Base-by-base conservation (phyloP, 2,329 filamentous ascomycete genomes). In the Calonectria pseudoreteaudii region DNA sequence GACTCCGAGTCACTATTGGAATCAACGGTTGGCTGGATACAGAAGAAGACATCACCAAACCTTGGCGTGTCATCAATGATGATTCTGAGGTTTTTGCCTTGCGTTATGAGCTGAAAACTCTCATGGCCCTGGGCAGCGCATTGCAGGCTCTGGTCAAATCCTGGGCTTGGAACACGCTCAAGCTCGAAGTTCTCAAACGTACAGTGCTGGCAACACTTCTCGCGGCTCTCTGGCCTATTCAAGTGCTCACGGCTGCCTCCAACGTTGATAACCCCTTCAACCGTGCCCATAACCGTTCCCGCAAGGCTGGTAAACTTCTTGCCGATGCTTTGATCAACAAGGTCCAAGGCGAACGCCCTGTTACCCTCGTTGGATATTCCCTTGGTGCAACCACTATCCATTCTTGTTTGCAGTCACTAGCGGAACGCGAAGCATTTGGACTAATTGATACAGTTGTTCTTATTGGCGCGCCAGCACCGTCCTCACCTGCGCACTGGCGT, bases 11-110 rank as follows among this genome's bases (percentile, higher is more conserved):
- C 4, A 95, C 94, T 0, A 94, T 98, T 72, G 95, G 94, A 11
- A 92, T 98, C 76, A 96, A 95, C 73, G 96, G 96, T 44, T 98
- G 95, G 96, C 88, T 98, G 16, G 93, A 90, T 3, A 88, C 91
- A 10, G 91, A 94, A 76, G 90, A 93, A 36, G 95, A 98, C 78
- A 91, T 98, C 31, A 90, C 93, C 7, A 90, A 91, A 75, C 95
- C 96, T 0, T 98, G 96, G 96, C 90, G 91, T 38, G 92, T 93
- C 36, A 87, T 98, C 16, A 91, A 91, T 3, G 86, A 90, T 38
- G 90, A 94, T 74, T 90, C 93, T 1, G 96, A 98, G 83, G 92
- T 94, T 0, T 98, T 98, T 81, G 95, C 95, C 1, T 86, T 98
- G 8, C 91, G 94, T 4, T 98, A 94, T 86, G 96, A 98, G 84